Conservation (phyloP, 129 eudicot species). For the Erigeron canadensis region DNA sequence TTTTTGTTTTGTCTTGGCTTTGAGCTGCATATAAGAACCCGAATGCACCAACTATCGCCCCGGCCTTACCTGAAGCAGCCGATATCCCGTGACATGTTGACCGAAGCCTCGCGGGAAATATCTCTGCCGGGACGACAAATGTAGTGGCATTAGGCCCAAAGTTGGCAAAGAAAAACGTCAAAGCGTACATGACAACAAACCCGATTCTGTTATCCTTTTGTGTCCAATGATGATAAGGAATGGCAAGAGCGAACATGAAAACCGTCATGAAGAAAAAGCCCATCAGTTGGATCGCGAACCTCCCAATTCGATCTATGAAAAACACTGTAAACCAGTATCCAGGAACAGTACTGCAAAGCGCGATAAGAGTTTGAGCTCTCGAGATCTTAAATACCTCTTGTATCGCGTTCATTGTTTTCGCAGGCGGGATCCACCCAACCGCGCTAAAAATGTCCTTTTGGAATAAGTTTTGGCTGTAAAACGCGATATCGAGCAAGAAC, state of each 20-base stretch:
- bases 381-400: conserved; percentile 59
- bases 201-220: conserved; percentile 59
- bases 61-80: conserved; percentile 73
- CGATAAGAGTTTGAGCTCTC: conserved; percentile 72
- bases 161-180: conserved; percentile 73
- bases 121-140: conserved; percentile 71
- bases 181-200: conserved; percentile 61
- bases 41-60: conserved; percentile 72
- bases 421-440: conserved; percentile 65
- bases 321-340: conserved; percentile 81
- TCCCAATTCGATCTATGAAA: conserved; percentile 55
- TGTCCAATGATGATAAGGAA: conserved; percentile 75
- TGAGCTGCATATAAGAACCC: conserved; percentile 75
- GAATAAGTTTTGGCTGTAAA: conserved; percentile 66
- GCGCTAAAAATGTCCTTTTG: conserved; percentile 68
- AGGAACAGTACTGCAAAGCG: conserved; percentile 72
- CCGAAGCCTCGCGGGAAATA: conserved; percentile 68
- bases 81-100: conserved; percentile 84
- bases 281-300: conserved; percentile 62
- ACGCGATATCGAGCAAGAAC: conserved; percentile 69
- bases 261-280: conserved; percentile 77
- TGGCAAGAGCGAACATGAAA: conserved; percentile 78
- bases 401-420: conserved; percentile 54
- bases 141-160: conserved; percentile 78
- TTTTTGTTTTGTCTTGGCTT: conserved; percentile 41